phyloP scores from a whole-genome alignment of 805 yeast species.

The Lipomyces chichibuensis region DNA sequence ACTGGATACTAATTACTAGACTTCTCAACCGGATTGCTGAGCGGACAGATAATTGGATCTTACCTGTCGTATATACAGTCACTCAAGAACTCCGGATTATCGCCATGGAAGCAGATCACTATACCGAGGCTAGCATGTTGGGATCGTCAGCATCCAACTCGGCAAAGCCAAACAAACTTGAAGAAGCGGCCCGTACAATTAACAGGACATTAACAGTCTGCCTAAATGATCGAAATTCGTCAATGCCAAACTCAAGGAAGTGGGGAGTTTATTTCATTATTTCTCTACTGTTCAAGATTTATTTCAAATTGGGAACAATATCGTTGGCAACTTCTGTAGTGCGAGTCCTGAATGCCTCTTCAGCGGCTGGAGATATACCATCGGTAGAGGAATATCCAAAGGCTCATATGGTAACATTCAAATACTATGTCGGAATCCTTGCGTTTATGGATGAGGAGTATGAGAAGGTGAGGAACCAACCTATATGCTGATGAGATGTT shows the following conservation, averaged over 20 bases:
- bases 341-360: conserved; percentile 63
- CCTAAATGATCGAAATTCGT: conserved; percentile 73
- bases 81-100: conserved; percentile 41
- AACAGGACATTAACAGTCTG: conserved; percentile 77
- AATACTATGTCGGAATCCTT: conserved; percentile 70
- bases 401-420: conserved; percentile 60
- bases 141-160: not conserved
- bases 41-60: conserved; percentile 32
- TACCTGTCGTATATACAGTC: conserved; percentile 38
- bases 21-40: conserved; percentile 31
- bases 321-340: conserved; percentile 77
- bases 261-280: conserved; percentile 70
- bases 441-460: conserved; percentile 68
- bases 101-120: conserved; percentile 38
- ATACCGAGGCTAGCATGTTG: not conserved
- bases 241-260: conserved; percentile 54
- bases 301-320: conserved; percentile 63
- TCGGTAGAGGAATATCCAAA: conserved; percentile 50
- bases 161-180: conserved; percentile 42
- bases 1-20: not conserved
- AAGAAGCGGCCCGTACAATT: conserved; percentile 63
- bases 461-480: conserved; percentile 36
- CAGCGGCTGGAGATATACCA: conserved; percentile 53
- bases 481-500: not conserved
- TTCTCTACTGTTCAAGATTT: conserved; percentile 68